These are phyloP conservation scores for Setaria viridis DNA, from an alignment of 202 grass and related monocot species.

Conservation along the genomic window DNA sequence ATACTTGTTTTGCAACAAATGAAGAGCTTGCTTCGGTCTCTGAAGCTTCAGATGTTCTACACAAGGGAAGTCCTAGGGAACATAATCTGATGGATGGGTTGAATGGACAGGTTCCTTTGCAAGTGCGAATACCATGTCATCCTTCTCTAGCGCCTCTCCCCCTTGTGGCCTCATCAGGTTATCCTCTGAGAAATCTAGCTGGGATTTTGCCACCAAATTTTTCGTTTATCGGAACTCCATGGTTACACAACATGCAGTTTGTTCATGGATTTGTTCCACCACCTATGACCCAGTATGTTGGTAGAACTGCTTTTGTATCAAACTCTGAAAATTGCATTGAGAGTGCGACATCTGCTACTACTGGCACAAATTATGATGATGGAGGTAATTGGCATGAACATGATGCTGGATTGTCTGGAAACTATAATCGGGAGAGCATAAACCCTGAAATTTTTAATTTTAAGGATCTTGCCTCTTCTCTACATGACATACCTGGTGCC, in stretches of 20 bases:
- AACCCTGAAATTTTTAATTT: too few species aligned
- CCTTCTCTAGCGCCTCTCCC: constrained; percentile 56
- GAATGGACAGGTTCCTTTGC: constrained; percentile 68
- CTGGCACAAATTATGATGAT: constrained; percentile 52
- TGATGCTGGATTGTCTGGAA: constrained; percentile 27
- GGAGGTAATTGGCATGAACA: constrained; percentile 54
- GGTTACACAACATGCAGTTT: constrained; percentile 71
- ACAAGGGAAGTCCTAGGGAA: too few species aligned
- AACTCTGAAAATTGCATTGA: constrained; percentile 55
- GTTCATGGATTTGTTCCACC: constrained; percentile 58
- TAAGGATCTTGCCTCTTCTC: too few species aligned
- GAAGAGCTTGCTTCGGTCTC: constrained; percentile 79
- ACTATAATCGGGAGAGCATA: too few species aligned
- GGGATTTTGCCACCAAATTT: constrained; percentile 58
- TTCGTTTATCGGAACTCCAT: constrained; percentile 53
- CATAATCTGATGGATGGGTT: constrained; percentile 46
- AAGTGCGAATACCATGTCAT: constrained; percentile 63
- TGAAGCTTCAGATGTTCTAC: constrained; percentile 4
- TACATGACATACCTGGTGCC: too few species aligned
- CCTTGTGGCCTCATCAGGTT: constrained; percentile 58
- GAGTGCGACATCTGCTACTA: constrained; percentile 43
- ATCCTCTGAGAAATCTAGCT: constrained; percentile 59
- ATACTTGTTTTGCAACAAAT: constrained; percentile 64
- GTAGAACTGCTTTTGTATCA: constrained; percentile 23
- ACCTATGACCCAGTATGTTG: constrained; percentile 35